These are phyloP conservation scores for Filobasidium wieringae DNA, from an alignment of 768 basidiomycete genomes.

Conservation along the genomic window DNA sequence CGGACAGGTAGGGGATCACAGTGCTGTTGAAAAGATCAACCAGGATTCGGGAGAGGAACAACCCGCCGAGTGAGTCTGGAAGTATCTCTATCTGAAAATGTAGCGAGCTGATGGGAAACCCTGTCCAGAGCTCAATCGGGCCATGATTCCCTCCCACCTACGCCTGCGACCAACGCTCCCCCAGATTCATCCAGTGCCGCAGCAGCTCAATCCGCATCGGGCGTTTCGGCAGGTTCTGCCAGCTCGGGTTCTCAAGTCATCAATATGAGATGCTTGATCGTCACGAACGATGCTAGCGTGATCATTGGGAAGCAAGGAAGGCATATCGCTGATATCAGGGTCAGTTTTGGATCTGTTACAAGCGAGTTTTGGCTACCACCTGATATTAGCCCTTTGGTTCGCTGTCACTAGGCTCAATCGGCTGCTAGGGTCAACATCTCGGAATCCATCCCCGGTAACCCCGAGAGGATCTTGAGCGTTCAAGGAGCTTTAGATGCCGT, in stretches of 20 bases:
- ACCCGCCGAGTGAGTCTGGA: background rate
- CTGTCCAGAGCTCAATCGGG: background rate
- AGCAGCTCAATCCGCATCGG: slow-evolving; percentile 13
- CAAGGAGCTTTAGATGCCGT: slow-evolving; percentile 96
- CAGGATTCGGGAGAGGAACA: background rate
- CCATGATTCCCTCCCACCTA: background rate
- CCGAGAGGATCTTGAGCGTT: slow-evolving; percentile 96
- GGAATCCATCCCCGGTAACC: slow-evolving; percentile 96
- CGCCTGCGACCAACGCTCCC: slow-evolving; percentile 5
- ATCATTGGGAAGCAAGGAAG: slow-evolving; percentile 93
- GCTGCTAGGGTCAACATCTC: slow-evolving; percentile 94
- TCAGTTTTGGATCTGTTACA: slow-evolving; percentile 37
- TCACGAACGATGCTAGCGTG: slow-evolving; percentile 97
- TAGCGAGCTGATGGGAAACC: no score
- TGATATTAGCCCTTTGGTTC: background rate
- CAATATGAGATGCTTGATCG: slow-evolving; percentile 95
- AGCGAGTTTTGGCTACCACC: no score
- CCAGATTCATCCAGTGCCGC: slow-evolving; percentile 6
- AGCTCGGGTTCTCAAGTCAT: slow-evolving; percentile 53
- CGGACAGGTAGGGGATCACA: background rate
- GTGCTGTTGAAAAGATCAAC: background rate
- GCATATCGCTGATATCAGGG: slow-evolving; percentile 96
- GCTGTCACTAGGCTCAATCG: slow-evolving; percentile 50
- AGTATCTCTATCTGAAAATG: background rate
- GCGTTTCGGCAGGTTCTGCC: slow-evolving; percentile 21